These are phyloP conservation scores for Sergeia podlipaevii DNA, from an alignment of 208 protist species.

Conservation along the genomic window DNA sequence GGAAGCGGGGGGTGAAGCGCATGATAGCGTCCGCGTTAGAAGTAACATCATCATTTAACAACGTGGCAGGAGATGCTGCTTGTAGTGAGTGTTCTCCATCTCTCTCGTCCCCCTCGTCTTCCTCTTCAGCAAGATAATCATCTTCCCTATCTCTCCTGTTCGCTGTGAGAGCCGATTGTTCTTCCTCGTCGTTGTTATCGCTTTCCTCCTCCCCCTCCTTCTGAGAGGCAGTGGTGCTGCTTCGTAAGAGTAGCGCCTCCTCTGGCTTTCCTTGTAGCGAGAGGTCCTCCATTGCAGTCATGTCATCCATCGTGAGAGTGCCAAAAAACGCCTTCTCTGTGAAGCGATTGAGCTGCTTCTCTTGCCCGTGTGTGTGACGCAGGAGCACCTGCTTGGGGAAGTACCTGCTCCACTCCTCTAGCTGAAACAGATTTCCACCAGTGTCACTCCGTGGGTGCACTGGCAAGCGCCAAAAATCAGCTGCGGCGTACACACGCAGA, in stretches of 20 bases:
- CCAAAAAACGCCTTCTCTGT: conserved; percentile 65
- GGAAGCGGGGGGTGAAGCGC: conserved; percentile 58
- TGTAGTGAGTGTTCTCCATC: conserved; percentile 8
- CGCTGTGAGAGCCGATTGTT: background rate
- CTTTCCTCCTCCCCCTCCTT: conserved; percentile 9
- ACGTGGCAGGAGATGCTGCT: background rate
- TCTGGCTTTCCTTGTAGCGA: conserved; percentile 40
- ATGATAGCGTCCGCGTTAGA: conserved; percentile 71
- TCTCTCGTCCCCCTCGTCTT: conserved; percentile 8
- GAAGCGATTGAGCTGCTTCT: conserved; percentile 37
- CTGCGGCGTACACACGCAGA: conserved; percentile 72
- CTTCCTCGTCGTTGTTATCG: conserved; percentile 12
- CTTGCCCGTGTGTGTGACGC: conserved; percentile 40
- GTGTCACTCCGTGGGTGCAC: conserved; percentile 81
- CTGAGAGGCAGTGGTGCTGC: background rate
- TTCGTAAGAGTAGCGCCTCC: conserved; percentile 18
- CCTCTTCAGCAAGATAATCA: conserved; percentile 5
- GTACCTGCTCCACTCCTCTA: conserved; percentile 54
- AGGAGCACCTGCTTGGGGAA: conserved; percentile 80
- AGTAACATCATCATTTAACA: conserved; percentile 41
- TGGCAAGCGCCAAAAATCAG: conserved; percentile 81
- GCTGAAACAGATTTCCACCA: conserved; percentile 80
- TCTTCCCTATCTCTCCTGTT: conserved; percentile 10
- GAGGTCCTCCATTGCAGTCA: conserved; percentile 56
- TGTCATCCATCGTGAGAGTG: conserved; percentile 47